phyloP scores from a whole-genome alignment of 1,139 yeast genomes.

The Diutina siamensis region DNA sequence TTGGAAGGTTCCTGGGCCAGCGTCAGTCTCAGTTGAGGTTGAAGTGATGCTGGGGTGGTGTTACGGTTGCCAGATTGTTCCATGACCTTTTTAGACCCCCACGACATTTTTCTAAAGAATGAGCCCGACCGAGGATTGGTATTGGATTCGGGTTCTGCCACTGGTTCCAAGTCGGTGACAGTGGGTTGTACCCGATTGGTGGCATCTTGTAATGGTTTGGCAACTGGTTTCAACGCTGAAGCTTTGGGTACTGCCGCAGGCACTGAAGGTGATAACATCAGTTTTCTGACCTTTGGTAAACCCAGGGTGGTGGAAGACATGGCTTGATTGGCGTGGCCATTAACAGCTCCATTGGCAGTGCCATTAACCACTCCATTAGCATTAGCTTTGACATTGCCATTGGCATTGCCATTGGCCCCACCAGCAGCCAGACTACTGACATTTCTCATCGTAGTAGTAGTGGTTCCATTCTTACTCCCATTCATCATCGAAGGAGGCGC shows the following conservation, averaged over 20 bases:
- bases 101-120: slow-evolving; percentile 53
- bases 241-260: neutral
- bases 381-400: neutral
- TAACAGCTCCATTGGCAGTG: too few relatives aligned
- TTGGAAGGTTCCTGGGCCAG: slow-evolving; percentile 16
- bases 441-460: neutral
- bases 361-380: too few relatives aligned
- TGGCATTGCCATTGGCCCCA: neutral
- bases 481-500: neutral
- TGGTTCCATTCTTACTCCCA: neutral
- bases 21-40: neutral
- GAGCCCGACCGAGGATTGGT: neutral
- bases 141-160: neutral
- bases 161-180: neutral
- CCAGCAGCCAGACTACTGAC: neutral
- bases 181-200: slow-evolving; percentile 1
- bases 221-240: neutral
- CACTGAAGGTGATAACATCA: neutral
- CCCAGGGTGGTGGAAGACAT: neutral
- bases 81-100: slow-evolving; percentile 34
- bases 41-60: neutral
- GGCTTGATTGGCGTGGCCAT: neutral
- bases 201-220: slow-evolving; percentile 1
- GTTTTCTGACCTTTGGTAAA: slow-evolving; percentile 4
- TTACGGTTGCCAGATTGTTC: slow-evolving; percentile 9